A percentile compares a stretch with the other conserved stretches of the same genome.
phyloP scores from a whole-genome alignment of 805 yeast species.

The Candida easanensis region DNA sequence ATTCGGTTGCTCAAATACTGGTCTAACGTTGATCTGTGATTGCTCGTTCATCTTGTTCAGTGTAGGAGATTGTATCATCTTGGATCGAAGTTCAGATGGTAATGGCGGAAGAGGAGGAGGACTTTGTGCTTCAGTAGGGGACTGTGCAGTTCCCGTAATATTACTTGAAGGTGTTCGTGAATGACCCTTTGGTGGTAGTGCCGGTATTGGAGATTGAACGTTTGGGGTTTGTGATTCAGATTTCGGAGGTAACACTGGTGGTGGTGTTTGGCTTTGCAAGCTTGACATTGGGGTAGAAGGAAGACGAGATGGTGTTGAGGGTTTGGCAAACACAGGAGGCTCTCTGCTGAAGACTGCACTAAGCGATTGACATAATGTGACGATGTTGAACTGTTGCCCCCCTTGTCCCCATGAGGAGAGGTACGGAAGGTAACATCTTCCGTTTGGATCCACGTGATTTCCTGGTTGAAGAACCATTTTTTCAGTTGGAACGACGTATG shows the following conservation, averaged over 20 bases:
- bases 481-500: slow-evolving; percentile 56
- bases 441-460: slow-evolving; percentile 66
- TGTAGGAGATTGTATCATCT: slow-evolving; percentile 19
- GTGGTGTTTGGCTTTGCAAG: slow-evolving; percentile 12
- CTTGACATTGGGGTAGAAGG: slow-evolving; percentile 10
- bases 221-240: neutral
- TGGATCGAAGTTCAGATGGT: slow-evolving; percentile 31
- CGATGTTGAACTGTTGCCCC: slow-evolving; percentile 56
- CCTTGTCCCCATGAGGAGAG: slow-evolving; percentile 39
- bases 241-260: slow-evolving; percentile 37
- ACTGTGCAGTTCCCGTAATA: neutral
- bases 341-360: slow-evolving; percentile 36
- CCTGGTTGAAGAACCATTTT: slow-evolving; percentile 51
- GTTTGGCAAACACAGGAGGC: slow-evolving; percentile 43
- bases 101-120: slow-evolving; percentile 39
- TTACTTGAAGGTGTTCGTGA: neutral
- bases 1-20: slow-evolving; percentile 23
- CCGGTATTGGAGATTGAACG: slow-evolving; percentile 6
- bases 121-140: slow-evolving; percentile 1
- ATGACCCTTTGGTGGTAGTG: slow-evolving; percentile 11
- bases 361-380: slow-evolving; percentile 31
- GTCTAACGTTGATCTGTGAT: slow-evolving; percentile 7
- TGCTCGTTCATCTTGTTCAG: slow-evolving; percentile 13
- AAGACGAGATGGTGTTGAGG: slow-evolving; percentile 14
- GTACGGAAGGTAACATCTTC: slow-evolving; percentile 67